Evolutionary conservation across 768 basidiomycete genomes (phyloP).

Genomic region (Clitopilus passeckerianus): DNA sequence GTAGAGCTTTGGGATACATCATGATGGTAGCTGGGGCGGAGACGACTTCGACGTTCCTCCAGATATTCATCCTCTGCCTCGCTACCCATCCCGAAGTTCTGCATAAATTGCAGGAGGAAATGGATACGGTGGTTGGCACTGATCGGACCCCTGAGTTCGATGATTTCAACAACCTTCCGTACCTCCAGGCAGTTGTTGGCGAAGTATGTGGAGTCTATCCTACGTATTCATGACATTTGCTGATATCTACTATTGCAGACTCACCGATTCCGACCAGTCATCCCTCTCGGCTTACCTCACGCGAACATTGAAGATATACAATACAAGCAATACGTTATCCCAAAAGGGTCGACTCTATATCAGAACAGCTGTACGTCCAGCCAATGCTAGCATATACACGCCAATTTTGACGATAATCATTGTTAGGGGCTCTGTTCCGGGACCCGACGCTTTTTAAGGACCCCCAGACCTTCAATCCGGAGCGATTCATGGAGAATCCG

Average conservation of each 20-base stretch:
- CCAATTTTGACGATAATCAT: not conserved
- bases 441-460: not conserved
- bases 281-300: not conserved
- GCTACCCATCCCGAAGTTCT: constrained; percentile 18
- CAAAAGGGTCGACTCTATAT: not conserved
- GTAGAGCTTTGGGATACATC: not conserved
- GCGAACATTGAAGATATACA: not conserved
- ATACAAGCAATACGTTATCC: not conserved
- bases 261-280: not conserved
- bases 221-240: not conserved
- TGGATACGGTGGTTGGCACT: constrained; percentile 20
- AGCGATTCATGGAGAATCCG: not conserved
- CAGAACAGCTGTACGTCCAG: not conserved
- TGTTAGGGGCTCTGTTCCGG: not conserved
- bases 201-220: constrained; percentile 5
- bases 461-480: not conserved
- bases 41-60: constrained; percentile 20
- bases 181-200: constrained; percentile 16
- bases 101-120: constrained; percentile 17
- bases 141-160: constrained; percentile 21
- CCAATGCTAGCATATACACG: not conserved
- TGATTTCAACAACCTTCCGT: constrained; percentile 16
- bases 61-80: constrained; percentile 21
- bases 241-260: not conserved
- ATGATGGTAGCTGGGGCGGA: constrained; percentile 18